phyloP scores from a whole-genome alignment of 306 rosid species.

The Trichosanthes cucumerina region DNA sequence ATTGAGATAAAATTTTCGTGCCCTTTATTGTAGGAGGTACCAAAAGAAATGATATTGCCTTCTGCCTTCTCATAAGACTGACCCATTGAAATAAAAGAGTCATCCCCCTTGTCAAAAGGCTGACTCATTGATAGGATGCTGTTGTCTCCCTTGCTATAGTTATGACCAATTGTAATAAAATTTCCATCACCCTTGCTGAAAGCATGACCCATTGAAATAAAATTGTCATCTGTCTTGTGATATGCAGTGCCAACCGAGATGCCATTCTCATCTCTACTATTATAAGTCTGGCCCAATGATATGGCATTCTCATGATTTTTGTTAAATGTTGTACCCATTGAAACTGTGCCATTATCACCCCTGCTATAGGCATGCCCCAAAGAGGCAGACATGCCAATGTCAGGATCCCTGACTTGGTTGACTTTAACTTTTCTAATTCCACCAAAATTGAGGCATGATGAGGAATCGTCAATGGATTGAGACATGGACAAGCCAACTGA shows the following conservation, averaged over 20 bases:
- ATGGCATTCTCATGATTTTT: conserved; percentile 42
- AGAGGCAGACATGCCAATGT: conserved; percentile 40
- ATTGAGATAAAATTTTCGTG: conserved; percentile 46
- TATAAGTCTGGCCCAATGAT: conserved; percentile 46
- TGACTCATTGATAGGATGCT: conserved; percentile 51
- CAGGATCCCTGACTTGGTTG: conserved; percentile 84
- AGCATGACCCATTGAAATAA: conserved; percentile 48
- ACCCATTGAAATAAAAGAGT: conserved; percentile 64
- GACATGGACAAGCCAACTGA: conserved; percentile 64
- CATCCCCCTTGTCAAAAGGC: conserved; percentile 53
- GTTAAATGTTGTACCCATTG: conserved; percentile 31
- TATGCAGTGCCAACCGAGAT: conserved; percentile 39
- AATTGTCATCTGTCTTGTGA: conserved; percentile 40
- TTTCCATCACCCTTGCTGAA: conserved; percentile 55
- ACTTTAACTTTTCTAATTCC: conserved; percentile 87
- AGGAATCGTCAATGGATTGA: conserved; percentile 49
- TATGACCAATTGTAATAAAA: conserved; percentile 61
- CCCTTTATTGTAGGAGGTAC: conserved; percentile 55
- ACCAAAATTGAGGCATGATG: conserved; percentile 59
- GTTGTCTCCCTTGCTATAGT: conserved; percentile 51
- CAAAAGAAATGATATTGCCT: conserved; percentile 45
- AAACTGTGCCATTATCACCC: conserved; percentile 36
- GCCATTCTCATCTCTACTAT: conserved; percentile 29
- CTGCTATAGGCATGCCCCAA: conserved; percentile 45
- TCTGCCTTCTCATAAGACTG: conserved; percentile 66